Conservation (phyloP, 805 yeast genomes). For the Saccharomycopsis synnaedendra region DNA sequence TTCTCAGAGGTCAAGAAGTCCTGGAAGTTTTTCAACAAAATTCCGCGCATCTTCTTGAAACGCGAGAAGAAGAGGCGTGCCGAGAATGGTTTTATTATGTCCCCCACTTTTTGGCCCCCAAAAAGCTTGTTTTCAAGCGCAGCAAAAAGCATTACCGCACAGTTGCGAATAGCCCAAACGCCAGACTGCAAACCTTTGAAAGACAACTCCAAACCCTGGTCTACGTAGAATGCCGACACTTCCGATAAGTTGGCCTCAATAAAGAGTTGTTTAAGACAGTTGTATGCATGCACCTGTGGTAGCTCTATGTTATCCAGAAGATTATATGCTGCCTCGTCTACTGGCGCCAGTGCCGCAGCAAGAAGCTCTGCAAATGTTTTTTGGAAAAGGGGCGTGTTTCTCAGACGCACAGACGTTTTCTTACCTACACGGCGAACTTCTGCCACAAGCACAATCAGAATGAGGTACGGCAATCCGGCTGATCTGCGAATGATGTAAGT, state of each 20-base stretch:
- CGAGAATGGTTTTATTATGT: conserved; percentile 25
- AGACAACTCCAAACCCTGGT: conserved; percentile 48
- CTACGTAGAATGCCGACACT: conserved; percentile 38
- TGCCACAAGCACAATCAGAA: conserved; percentile 64
- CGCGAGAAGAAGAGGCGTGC: conserved; percentile 64
- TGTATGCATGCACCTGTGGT: conserved; percentile 91
- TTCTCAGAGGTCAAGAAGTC: conserved; percentile 19
- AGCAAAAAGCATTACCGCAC: conserved; percentile 88
- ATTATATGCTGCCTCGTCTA: conserved; percentile 31
- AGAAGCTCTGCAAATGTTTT: conserved; percentile 39
- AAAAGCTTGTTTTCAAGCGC: conserved; percentile 73
- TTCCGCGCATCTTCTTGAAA: conserved; percentile 39
- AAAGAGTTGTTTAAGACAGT: conserved; percentile 67
- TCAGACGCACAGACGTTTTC: conserved; percentile 9
- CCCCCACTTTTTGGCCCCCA: conserved; percentile 35
- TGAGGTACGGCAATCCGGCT: conserved; percentile 79
- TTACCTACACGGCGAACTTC: conserved; percentile 18
- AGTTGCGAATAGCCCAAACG: conserved; percentile 81
- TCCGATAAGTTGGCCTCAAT: conserved; percentile 58
- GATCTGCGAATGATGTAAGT: conserved; percentile 81
- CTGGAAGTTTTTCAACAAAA: conserved; percentile 34
- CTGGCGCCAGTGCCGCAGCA: conserved; percentile 43
- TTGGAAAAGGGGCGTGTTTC: conserved; percentile 30
- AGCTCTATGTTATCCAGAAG: conserved; percentile 46
- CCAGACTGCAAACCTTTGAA: conserved; percentile 51